phyloP scores from a whole-genome alignment of 345 rosid genomes.

The Citropsis articulata region DNA sequence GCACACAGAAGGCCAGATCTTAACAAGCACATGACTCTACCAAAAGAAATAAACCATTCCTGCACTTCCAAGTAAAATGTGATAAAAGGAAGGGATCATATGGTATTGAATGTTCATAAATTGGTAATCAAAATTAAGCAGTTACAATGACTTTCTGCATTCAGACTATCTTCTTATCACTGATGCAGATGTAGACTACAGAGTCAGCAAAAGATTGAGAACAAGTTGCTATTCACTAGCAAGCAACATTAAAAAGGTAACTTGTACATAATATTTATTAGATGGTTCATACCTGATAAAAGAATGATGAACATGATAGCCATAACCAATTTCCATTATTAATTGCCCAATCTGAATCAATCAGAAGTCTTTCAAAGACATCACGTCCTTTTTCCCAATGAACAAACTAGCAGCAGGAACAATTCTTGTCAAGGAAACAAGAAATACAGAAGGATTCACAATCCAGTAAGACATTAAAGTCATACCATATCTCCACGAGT shows the following conservation, averaged over 20 bases:
- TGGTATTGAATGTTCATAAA: background rate
- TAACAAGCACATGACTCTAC: background rate
- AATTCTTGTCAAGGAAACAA: slow-evolving; percentile 22
- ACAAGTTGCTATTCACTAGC: background rate
- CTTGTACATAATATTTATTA: background rate
- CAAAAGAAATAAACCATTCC: background rate
- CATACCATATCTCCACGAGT: slow-evolving; percentile 95
- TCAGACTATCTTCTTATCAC: background rate
- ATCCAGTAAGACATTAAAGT: background rate
- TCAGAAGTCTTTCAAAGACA: slow-evolving; percentile 86
- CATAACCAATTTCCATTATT: slow-evolving; percentile 96
- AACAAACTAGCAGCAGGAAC: slow-evolving; percentile 61
- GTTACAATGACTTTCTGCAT: background rate
- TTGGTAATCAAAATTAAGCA: slow-evolving; percentile 1
- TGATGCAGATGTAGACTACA: background rate
- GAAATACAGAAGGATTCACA: slow-evolving; percentile 9
- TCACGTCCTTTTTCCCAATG: slow-evolving; percentile 99
- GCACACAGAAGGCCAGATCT: background rate
- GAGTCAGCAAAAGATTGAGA: background rate
- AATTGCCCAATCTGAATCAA: slow-evolving; percentile 95
- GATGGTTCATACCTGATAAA: slow-evolving; percentile 65
- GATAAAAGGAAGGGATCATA: background rate
- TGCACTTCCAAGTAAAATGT: background rate
- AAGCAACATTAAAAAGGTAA: background rate
- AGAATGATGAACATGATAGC: slow-evolving; percentile 96